phyloP scores from a whole-genome alignment of 2,329 filamentous ascomycete genomes.

The Fusarium nygamai region DNA sequence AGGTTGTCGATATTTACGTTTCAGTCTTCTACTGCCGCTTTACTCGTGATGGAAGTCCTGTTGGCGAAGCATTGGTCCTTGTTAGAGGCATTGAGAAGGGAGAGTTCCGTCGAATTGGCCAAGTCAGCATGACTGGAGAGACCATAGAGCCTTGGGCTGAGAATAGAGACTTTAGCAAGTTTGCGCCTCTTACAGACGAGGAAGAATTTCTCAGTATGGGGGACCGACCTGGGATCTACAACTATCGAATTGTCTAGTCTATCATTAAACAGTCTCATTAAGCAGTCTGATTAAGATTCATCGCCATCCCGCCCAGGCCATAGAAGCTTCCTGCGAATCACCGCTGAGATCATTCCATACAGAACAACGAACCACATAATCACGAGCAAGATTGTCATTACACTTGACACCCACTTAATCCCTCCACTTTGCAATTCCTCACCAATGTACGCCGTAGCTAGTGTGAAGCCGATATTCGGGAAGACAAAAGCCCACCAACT shows the following conservation, averaged over 20 bases:
- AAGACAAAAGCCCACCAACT: slow-evolving; percentile 44
- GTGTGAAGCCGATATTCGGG: slow-evolving; percentile 42
- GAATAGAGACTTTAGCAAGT: slow-evolving; percentile 18
- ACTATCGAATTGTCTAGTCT: slow-evolving; percentile 25
- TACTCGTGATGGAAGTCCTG: background rate
- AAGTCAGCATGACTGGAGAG: background rate
- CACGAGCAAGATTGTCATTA: slow-evolving; percentile 34
- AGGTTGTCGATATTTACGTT: slow-evolving; percentile 12
- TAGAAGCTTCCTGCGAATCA: slow-evolving; percentile 36
- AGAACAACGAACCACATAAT: slow-evolving; percentile 41
- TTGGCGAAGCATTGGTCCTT: slow-evolving; percentile 14
- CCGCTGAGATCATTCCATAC: slow-evolving; percentile 28
- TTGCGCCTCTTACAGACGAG: slow-evolving; percentile 8
- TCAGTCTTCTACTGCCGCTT: slow-evolving; percentile 19
- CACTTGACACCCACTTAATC: slow-evolving; percentile 40
- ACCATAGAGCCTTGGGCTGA: slow-evolving; percentile 1
- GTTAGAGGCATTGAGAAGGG: slow-evolving; percentile 15
- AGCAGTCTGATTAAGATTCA: background rate
- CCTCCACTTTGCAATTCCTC: slow-evolving; percentile 38
- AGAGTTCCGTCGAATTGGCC: slow-evolving; percentile 29
- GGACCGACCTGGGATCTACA: slow-evolving; percentile 6
- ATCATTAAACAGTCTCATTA: background rate
- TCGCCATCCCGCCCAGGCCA: slow-evolving; percentile 44
- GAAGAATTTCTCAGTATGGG: slow-evolving; percentile 15
- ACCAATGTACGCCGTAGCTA: slow-evolving; percentile 40